Evolutionary conservation across 2,329 filamentous ascomycete species (phyloP).

Genomic region (Phyllosticta citribraziliensis): DNA sequence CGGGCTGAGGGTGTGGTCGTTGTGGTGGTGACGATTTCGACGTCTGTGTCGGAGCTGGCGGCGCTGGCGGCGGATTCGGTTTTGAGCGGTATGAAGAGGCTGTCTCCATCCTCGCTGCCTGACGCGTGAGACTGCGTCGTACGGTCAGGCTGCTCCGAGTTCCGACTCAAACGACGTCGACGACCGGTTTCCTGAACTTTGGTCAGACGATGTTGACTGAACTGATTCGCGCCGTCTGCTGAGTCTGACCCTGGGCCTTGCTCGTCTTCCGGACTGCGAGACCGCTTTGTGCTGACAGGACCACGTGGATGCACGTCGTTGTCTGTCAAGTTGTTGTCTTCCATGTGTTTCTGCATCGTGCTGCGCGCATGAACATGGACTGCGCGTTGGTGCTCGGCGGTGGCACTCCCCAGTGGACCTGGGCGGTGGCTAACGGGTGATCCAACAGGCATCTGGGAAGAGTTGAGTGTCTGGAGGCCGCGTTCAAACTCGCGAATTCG

Average conservation of each 20-base stretch:
- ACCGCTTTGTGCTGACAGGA: neutral
- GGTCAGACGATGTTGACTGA: neutral
- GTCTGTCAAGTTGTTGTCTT: neutral
- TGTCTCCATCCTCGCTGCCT: neutral
- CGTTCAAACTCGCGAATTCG: neutral
- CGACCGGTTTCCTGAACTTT: neutral
- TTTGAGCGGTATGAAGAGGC: neutral
- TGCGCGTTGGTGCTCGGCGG: neutral
- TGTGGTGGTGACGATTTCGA: neutral
- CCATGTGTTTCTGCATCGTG: neutral
- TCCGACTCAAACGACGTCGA: neutral
- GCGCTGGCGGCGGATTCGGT: neutral
- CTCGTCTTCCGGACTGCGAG: neutral
- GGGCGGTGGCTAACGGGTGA: neutral
- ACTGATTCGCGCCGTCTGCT: neutral
- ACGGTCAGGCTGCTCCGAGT: neutral
- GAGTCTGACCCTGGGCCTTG: neutral
- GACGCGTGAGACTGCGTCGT: neutral
- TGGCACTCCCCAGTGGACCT: neutral
- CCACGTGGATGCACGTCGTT: neutral
- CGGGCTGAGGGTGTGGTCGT: neutral
- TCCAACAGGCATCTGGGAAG: neutral
- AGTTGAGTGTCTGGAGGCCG: neutral
- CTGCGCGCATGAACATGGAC: neutral
- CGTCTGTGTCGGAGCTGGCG: neutral